These are phyloP conservation scores for Notholithocarpus densiflorus DNA, from an alignment of 306 rosid genomes.

Conservation along the genomic window DNA sequence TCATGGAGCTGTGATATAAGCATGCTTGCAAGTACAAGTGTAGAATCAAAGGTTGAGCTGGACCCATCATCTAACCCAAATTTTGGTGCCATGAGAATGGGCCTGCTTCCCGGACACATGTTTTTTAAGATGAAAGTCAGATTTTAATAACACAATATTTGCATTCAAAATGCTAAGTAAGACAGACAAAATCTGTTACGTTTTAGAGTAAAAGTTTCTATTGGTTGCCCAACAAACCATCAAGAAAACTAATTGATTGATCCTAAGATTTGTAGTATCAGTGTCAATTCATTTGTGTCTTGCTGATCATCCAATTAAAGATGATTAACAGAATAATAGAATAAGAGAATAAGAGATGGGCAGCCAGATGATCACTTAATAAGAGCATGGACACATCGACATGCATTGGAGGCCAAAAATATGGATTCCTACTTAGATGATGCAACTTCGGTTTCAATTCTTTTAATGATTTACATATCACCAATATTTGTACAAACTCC, in stretches of 20 bases:
- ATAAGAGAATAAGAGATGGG: neutral
- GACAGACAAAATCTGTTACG: neutral
- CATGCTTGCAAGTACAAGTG: constrained; percentile 97
- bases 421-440: neutral
- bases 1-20: constrained; percentile 73
- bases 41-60: constrained; percentile 75
- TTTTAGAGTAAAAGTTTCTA: neutral
- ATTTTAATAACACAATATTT: neutral
- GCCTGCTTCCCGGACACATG: constrained; percentile 50
- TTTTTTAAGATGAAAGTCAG: neutral
- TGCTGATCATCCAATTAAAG: neutral
- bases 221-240: neutral
- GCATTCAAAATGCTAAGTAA: neutral
- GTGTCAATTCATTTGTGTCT: neutral
- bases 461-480: neutral
- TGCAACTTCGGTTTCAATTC: too few relatives aligned
- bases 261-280: neutral
- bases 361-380: neutral
- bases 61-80: constrained; percentile 82
- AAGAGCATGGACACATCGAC: neutral
- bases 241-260: neutral
- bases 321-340: neutral
- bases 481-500: neutral
- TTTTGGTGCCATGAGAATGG: constrained; percentile 88
- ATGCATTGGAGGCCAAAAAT: neutral